A percentile compares a stretch with the other conserved stretches of the same genome.
Conservation (phyloP, 129 eudicot species). For the Escallonia rubra region DNA sequence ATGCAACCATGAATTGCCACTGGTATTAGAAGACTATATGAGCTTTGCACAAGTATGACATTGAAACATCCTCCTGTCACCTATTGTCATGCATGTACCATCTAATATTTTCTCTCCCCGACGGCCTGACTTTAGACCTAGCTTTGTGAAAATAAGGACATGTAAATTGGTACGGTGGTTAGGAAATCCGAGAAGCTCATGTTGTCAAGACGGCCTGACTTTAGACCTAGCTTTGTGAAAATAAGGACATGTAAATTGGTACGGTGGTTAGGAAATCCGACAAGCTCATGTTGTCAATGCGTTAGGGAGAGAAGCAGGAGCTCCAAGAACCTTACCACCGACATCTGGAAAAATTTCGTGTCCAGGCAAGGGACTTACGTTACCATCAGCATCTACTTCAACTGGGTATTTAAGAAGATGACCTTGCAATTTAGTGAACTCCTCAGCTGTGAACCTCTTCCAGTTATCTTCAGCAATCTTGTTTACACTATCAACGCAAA, state of each 20-base stretch:
- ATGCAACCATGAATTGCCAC: too few relatives aligned
- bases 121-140: too few relatives aligned
- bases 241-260: background rate
- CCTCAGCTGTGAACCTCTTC: constrained; percentile 32
- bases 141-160: background rate
- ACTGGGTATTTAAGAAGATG: constrained; percentile 57
- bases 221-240: too few relatives aligned
- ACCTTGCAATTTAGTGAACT: constrained; percentile 39
- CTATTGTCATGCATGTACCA: background rate
- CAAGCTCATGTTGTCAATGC: constrained; percentile 37
- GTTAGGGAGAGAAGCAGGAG: constrained; percentile 40
- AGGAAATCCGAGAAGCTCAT: background rate
- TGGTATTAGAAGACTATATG: background rate
- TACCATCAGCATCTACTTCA: constrained; percentile 32
- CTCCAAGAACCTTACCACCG: constrained; percentile 58
- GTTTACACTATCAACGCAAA: constrained; percentile 39
- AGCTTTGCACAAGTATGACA: background rate
- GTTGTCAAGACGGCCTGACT: constrained; percentile 19
- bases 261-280: background rate
- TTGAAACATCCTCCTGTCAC: background rate
- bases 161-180: background rate
- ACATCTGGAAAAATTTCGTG: constrained; percentile 49
- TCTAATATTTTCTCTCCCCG: too few relatives aligned
- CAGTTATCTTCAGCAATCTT: constrained; percentile 53
- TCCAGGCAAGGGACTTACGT: constrained; percentile 40